A percentile compares a stretch with the other conserved stretches of the same genome.
Evolutionary conservation across 2,329 filamentous ascomycete species (phyloP).

Genomic region (Aspergillus ruber): DNA sequence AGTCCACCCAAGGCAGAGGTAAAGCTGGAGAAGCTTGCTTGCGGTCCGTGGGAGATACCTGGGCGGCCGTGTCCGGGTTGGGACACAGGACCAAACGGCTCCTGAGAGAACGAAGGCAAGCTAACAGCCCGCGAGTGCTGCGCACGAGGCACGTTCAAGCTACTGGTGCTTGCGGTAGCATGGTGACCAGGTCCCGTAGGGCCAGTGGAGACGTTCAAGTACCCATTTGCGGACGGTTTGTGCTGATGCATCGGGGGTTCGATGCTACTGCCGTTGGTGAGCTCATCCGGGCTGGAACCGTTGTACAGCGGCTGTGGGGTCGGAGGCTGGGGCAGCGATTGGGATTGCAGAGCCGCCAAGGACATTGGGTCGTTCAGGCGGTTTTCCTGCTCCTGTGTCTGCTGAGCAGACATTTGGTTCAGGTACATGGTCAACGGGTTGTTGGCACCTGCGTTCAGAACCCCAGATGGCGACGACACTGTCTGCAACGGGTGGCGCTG

Average conservation of each 20-base stretch:
- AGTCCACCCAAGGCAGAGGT: constrained; percentile 54
- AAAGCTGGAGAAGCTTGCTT: constrained; percentile 53
- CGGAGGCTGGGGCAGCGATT: constrained; percentile 64
- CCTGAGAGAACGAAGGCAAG: constrained; percentile 65
- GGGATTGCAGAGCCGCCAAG: constrained; percentile 47
- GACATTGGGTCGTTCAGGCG: constrained; percentile 38
- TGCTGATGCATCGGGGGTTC: constrained; percentile 44
- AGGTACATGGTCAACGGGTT: constrained; percentile 93
- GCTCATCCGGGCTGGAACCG: constrained; percentile 61
- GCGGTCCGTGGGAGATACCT: constrained; percentile 36
- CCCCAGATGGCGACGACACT: constrained; percentile 55
- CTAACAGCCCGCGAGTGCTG: constrained; percentile 79
- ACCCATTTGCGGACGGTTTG: constrained; percentile 61
- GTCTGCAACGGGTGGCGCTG: constrained; percentile 53
- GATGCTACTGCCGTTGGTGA: constrained; percentile 48
- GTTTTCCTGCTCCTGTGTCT: constrained; percentile 61
- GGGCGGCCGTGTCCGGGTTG: constrained; percentile 30
- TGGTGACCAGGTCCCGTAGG: constrained; percentile 71
- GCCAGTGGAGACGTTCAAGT: constrained; percentile 44
- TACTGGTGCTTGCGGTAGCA: constrained; percentile 57
- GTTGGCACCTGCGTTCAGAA: constrained; percentile 71
- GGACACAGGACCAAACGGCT: constrained; percentile 45
- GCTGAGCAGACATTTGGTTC: constrained; percentile 60
- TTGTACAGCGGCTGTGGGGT: constrained; percentile 68
- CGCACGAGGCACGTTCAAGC: constrained; percentile 48